Conservation (phyloP, 257 asterid genomes). For the Echium plantagineum region DNA sequence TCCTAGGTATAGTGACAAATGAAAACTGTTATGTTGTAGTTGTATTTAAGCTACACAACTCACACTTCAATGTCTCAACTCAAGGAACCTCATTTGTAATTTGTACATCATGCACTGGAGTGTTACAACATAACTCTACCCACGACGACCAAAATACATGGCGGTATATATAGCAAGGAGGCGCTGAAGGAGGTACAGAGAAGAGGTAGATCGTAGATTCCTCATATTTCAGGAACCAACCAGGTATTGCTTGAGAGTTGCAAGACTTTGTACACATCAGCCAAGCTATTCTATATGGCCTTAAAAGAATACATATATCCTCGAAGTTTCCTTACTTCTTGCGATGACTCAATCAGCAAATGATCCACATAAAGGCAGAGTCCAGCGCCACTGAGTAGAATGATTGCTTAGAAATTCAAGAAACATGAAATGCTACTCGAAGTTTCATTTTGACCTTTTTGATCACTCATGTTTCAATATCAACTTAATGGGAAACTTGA, state of each 20-base stretch:
- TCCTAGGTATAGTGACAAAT: too few species aligned
- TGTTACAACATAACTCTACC: too few species aligned
- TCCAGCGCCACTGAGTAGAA: conserved; percentile 46
- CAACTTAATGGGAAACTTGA: too few species aligned
- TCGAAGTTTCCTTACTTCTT: conserved; percentile 76
- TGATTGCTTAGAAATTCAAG: neutral
- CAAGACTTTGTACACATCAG: neutral
- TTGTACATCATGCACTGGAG: too few species aligned
- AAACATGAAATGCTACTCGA: neutral
- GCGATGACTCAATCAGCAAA: conserved; percentile 60
- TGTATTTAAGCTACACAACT: neutral
- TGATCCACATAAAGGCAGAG: conserved; percentile 68
- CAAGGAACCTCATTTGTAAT: too few species aligned
- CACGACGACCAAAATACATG: too few species aligned
- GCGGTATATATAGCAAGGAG: too few species aligned
- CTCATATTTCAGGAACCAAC: neutral
- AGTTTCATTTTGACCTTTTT: too few species aligned
- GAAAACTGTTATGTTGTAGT: neutral
- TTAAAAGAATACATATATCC: conserved; percentile 79
- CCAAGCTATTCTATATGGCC: conserved; percentile 32
- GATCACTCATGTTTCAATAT: too few species aligned
- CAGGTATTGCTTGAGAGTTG: neutral
- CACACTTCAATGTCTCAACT: too few species aligned
- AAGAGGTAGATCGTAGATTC: neutral
- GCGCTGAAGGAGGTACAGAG: too few species aligned